phyloP scores from a whole-genome alignment of 805 yeast species.

The Ogataea siamensis region DNA sequence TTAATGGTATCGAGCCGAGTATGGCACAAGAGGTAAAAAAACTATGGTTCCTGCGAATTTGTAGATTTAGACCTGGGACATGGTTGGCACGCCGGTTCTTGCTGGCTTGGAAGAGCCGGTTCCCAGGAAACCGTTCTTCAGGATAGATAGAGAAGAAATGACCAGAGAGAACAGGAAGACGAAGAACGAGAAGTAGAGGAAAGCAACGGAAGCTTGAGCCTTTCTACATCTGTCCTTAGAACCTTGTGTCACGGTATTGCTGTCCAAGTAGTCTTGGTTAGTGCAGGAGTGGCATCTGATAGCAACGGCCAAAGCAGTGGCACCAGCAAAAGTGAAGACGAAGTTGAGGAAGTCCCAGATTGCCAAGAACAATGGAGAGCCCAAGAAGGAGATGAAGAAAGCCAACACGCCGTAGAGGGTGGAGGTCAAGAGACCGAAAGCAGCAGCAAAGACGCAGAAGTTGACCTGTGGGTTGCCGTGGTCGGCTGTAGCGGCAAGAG shows the following conservation, averaged over 20 bases:
- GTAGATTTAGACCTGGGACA: slow-evolving; percentile 69
- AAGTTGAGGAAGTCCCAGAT: slow-evolving; percentile 81
- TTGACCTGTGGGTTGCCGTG: slow-evolving; percentile 75
- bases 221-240: slow-evolving; percentile 85
- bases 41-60: slow-evolving; percentile 25
- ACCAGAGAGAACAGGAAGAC: slow-evolving; percentile 64
- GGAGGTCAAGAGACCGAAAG: slow-evolving; percentile 80
- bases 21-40: slow-evolving; percentile 6
- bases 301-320: slow-evolving; percentile 90
- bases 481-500: slow-evolving; percentile 67
- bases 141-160: slow-evolving; percentile 46
- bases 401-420: slow-evolving; percentile 78
- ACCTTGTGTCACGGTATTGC: slow-evolving; percentile 74
- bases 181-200: slow-evolving; percentile 81
- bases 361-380: slow-evolving; percentile 81
- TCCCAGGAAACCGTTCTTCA: slow-evolving; percentile 61
- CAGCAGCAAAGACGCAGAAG: slow-evolving; percentile 82
- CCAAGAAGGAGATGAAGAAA: slow-evolving; percentile 70
- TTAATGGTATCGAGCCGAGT: slow-evolving; percentile 9
- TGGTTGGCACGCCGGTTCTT: slow-evolving; percentile 85
- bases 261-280: slow-evolving; percentile 60
- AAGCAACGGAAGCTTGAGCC: slow-evolving; percentile 82
- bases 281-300: slow-evolving; percentile 83
- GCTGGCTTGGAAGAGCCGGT: slow-evolving; percentile 49
- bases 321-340: slow-evolving; percentile 92